These are phyloP conservation scores for Gossypium laxum DNA, from an alignment of 441 rosid genomes.

Conservation along the genomic window DNA sequence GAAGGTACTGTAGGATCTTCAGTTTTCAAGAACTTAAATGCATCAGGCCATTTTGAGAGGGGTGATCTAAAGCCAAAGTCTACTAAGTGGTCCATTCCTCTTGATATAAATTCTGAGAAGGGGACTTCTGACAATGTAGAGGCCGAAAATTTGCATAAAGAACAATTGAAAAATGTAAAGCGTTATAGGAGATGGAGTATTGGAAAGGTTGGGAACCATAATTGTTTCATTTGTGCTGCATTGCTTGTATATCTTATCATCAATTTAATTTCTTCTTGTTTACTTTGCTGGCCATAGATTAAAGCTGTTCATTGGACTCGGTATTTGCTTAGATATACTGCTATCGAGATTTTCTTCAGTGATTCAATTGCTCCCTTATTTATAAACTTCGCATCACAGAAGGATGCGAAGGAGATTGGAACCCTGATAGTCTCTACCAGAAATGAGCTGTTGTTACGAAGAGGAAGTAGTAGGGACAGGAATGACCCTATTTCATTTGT, in stretches of 20 bases:
- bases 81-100: constrained; percentile 44
- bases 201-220: constrained; percentile 50
- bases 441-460: constrained; percentile 78
- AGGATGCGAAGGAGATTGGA: constrained; percentile 90
- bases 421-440: constrained; percentile 73
- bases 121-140: constrained; percentile 41
- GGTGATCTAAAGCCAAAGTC: constrained; percentile 54
- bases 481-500: constrained; percentile 67
- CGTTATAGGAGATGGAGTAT: constrained; percentile 88
- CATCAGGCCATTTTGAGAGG: constrained; percentile 47
- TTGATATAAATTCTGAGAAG: constrained; percentile 37
- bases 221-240: constrained; percentile 6
- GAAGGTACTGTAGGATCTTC: constrained; percentile 94
- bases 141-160: constrained; percentile 39
- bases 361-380: constrained; percentile 72
- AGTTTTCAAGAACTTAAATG: constrained; percentile 62
- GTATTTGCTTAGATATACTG: constrained; percentile 89
- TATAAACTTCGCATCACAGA: constrained; percentile 66
- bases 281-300: constrained; percentile 41
- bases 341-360: constrained; percentile 73
- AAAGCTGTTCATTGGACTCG: constrained; percentile 92
- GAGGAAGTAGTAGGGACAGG: constrained; percentile 78
- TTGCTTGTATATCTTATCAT: constrained; percentile 16
- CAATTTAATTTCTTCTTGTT: constrained; percentile 21
- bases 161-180: constrained; percentile 57